Percentiles rank a stretch among this genome's conserved stretches.
phyloP scores from a whole-genome alignment of 225 moss, liverwort and hornwort species.

The Bryoerythrophyllum caledonicum region DNA sequence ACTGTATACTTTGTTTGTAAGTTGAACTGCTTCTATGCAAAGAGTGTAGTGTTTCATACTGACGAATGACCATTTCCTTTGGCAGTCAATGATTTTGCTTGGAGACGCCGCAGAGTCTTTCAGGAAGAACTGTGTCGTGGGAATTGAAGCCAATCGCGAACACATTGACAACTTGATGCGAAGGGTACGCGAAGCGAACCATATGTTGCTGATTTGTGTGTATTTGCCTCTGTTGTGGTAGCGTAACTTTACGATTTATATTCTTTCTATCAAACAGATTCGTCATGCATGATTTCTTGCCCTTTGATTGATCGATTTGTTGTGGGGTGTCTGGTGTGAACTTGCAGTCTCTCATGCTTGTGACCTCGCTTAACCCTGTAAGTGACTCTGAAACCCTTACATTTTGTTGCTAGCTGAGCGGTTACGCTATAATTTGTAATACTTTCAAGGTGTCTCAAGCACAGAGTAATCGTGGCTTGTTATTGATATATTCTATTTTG shows the following conservation, averaged over 20 bases:
- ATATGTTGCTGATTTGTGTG: neutral
- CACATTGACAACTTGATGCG: conserved; percentile 49
- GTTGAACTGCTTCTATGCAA: conserved; percentile 8
- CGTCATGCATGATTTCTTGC: neutral
- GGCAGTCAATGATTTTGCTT: conserved; percentile 89
- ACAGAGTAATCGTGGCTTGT: conserved; percentile 2
- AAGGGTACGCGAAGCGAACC: conserved; percentile 36
- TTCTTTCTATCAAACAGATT: neutral
- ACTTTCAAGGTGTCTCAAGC: neutral
- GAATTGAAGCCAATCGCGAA: conserved; percentile 55
- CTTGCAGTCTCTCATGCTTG: conserved; percentile 95
- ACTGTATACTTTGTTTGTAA: neutral
- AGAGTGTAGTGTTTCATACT: neutral
- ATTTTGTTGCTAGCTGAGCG: neutral
- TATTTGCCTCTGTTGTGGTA: conserved; percentile 6
- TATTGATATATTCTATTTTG: neutral
- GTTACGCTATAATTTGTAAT: neutral
- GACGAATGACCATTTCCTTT: neutral
- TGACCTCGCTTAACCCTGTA: conserved; percentile 95
- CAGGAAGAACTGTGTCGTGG: conserved; percentile 95
- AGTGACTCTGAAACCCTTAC: conserved; percentile 25
- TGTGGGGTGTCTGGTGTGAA: conserved; percentile 15
- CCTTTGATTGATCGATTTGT: conserved; percentile 25
- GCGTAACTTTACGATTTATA: neutral
- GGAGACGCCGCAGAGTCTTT: conserved; percentile 95